phyloP scores from a whole-genome alignment of 2,329 filamentous ascomycete species.

The Trichoderma sp. region DNA sequence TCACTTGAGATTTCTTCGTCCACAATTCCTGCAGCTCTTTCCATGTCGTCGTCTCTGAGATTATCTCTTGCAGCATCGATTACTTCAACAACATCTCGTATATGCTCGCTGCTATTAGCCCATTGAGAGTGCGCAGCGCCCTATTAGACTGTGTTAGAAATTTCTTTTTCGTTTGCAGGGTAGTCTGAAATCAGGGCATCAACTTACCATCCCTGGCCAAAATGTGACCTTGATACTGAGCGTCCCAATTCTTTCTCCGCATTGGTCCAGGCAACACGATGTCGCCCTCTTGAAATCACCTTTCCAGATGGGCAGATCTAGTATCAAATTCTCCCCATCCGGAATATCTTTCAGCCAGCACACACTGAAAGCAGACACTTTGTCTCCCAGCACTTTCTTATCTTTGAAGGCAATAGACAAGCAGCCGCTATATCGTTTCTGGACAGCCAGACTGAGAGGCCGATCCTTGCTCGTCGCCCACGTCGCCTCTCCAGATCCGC shows the following conservation, averaged over 20 bases:
- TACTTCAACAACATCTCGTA: slow-evolving; percentile 45
- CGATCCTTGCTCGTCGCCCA: slow-evolving; percentile 52
- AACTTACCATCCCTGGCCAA: slow-evolving; percentile 37
- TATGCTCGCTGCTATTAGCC: slow-evolving; percentile 34
- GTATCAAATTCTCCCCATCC: slow-evolving; percentile 61
- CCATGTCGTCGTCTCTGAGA: slow-evolving; percentile 30
- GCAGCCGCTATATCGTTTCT: slow-evolving; percentile 55
- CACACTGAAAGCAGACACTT: slow-evolving; percentile 54
- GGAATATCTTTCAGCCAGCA: slow-evolving; percentile 68
- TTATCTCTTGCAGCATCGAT: slow-evolving; percentile 42
- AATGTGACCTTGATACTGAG: slow-evolving; percentile 41
- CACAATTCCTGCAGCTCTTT: slow-evolving; percentile 37
- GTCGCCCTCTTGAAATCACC: slow-evolving; percentile 51
- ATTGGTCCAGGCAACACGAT: slow-evolving; percentile 40
- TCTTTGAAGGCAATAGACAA: slow-evolving; percentile 55
- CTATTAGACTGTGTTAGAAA: slow-evolving; percentile 22
- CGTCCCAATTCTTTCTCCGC: slow-evolving; percentile 48
- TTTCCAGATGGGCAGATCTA: slow-evolving; percentile 64
- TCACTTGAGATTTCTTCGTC: slow-evolving; percentile 33
- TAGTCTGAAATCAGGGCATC: neutral
- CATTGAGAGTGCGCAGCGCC: slow-evolving; percentile 37
- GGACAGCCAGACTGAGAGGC: slow-evolving; percentile 51
- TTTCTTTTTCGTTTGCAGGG: neutral
- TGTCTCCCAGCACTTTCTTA: slow-evolving; percentile 30
- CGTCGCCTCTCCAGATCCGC: slow-evolving; percentile 38